Evolutionary conservation across 2,329 filamentous ascomycete species (phyloP).

Genomic region (Aspergillus glaucus): DNA sequence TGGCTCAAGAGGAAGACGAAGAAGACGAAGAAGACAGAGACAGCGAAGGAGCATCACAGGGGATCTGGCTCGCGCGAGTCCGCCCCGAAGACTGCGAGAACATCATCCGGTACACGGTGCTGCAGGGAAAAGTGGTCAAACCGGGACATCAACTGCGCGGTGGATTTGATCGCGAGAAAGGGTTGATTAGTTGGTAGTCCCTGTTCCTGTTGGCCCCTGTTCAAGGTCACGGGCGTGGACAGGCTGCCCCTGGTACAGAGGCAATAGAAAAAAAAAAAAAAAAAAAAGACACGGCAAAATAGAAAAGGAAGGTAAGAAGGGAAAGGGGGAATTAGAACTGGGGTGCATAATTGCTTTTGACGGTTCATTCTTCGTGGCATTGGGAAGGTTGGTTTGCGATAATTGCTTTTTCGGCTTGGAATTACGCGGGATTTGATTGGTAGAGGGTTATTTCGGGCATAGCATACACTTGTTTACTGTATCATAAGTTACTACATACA

Average conservation of each 20-base stretch:
- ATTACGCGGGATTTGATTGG: no score
- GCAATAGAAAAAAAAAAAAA: background rate
- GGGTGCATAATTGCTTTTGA: no score
- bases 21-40: conserved; percentile 45
- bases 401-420: no score
- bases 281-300: conserved; percentile 2
- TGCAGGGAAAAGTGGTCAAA: conserved; percentile 93
- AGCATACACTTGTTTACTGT: no score
- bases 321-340: no score
- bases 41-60: conserved; percentile 65
- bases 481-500: no score
- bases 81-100: conserved; percentile 88
- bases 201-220: background rate
- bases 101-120: conserved; percentile 76
- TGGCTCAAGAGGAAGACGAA: conserved; percentile 35
- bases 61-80: conserved; percentile 86
- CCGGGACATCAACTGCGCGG: conserved; percentile 77
- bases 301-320: conserved; percentile 3
- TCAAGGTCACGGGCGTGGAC: background rate
- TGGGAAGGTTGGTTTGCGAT: no score
- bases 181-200: conserved; percentile 70
- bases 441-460: no score
- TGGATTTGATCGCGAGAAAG: conserved; percentile 78
- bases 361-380: no score
- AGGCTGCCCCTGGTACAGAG: background rate